Base-by-base conservation (phyloP, 116 monocot genomes). In the Papilionanthe hybrid region DNA sequence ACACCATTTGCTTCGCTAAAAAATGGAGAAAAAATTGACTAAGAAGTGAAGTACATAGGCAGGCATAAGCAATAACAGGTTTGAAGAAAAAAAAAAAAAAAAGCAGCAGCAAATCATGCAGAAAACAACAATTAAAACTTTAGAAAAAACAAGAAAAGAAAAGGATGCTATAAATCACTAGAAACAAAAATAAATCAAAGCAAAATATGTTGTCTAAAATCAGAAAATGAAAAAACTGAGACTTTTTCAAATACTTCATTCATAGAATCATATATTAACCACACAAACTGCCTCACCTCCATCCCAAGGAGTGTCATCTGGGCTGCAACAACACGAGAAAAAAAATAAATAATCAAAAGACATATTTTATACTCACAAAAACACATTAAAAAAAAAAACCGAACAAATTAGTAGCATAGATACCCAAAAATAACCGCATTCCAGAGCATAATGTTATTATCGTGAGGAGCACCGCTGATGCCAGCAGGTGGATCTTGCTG, bases 341-440 rank as follows among this genome's bases (percentile, higher is more conserved):
- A n/a, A 37, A 32, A 37, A n/a, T n/a, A 37, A 37, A 37, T 3
- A 13, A 25, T 23, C 19, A 42, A 4, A 65, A 11, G 0, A 29
- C 42, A 57, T 37, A 1, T 25, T 22, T 27, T 8, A 65, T 7
- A 75, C 79, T 45, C 58, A 77, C 37, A 71, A 76, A 84, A 18
- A 12, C 37, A 11, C 53, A 69, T 45, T 0, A 3, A 37, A 37
- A 27, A 43, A 55, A 75, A 78, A 29, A 41, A 30, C 12, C 72
- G 15, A 42, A 44, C 56, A 32, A 23, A 67, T 25, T 60, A 41
- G 0, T 42, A 23, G 44, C 45, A 67, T 75, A 60, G 45, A 47
- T 88, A 94, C 94, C 94, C 94, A 83, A 91, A 91, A 42, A 94
- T 91, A 48, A 94, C 90, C 58, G 94, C 94, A 86, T 94, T 91